Percentiles rank a stretch among this genome's conserved stretches.
phyloP scores from a whole-genome alignment of 208 protist species.

The Acanthamoeba lenticulata region DNA sequence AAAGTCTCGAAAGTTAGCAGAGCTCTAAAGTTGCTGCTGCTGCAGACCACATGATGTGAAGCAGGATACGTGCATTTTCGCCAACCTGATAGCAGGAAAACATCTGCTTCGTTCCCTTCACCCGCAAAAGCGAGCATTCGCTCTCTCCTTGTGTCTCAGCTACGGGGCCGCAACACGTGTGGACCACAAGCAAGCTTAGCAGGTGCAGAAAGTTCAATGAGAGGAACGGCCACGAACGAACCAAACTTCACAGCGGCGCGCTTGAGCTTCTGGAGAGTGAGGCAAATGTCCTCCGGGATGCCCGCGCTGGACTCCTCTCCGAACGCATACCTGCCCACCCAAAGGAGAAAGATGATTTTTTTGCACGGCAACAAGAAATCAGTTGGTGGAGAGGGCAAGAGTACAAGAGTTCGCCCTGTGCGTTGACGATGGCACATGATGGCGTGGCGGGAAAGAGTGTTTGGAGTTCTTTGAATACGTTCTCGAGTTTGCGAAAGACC shows the following conservation, averaged over 20 bases:
- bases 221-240: not conserved
- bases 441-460: constrained; percentile 32
- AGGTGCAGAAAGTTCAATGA: not conserved
- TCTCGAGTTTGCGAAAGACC: constrained; percentile 26
- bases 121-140: not conserved
- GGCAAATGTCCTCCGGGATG: constrained; percentile 38
- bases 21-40: too few relatives aligned
- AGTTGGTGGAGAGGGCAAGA: not conserved
- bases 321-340: not conserved
- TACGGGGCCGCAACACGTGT: not conserved
- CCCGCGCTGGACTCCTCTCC: not conserved
- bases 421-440: constrained; percentile 50
- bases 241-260: constrained; percentile 43
- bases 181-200: not conserved
- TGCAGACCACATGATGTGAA: not conserved
- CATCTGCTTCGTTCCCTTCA: not conserved
- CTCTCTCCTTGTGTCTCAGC: not conserved
- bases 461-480: constrained; percentile 60
- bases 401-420: constrained; percentile 27
- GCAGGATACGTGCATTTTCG: not conserved
- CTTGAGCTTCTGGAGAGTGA: constrained; percentile 52
- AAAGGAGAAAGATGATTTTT: not conserved
- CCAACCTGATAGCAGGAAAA: constrained; percentile 55
- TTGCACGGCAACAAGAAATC: not conserved
- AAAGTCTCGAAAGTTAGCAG: not conserved